These are phyloP conservation scores for Amanita brunnescens DNA, from an alignment of 768 basidiomycete species.

Conservation along the genomic window DNA sequence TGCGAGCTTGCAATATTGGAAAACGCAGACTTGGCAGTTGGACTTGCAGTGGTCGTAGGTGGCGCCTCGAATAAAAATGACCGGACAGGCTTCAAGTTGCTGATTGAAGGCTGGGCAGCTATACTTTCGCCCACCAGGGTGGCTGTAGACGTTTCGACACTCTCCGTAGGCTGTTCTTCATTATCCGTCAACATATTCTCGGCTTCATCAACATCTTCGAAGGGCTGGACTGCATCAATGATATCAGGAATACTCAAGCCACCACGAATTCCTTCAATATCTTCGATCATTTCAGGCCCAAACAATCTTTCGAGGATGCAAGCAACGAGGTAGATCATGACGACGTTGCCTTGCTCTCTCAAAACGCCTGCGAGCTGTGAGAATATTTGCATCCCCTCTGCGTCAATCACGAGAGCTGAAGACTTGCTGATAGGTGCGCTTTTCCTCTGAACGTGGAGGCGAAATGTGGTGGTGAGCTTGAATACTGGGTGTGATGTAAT, in stretches of 20 bases:
- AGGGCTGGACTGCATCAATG: slow-evolving; percentile 50
- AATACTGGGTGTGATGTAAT: slow-evolving; percentile 71
- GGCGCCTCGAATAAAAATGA: neutral
- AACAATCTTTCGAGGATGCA: slow-evolving; percentile 87
- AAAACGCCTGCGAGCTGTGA: slow-evolving; percentile 52
- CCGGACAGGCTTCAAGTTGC: neutral
- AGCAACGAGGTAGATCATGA: slow-evolving; percentile 83
- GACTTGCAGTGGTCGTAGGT: neutral
- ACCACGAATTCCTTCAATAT: slow-evolving; percentile 59
- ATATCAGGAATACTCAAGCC: slow-evolving; percentile 50
- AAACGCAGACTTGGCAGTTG: slow-evolving; percentile 22
- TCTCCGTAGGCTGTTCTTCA: slow-evolving; percentile 16
- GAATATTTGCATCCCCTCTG: slow-evolving; percentile 61
- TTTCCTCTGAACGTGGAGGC: slow-evolving; percentile 68
- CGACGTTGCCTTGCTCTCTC: slow-evolving; percentile 51
- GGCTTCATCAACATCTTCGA: slow-evolving; percentile 16
- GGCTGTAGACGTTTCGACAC: neutral
- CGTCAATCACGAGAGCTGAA: slow-evolving; percentile 55
- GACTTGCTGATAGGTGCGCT: slow-evolving; percentile 68
- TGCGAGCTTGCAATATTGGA: slow-evolving; percentile 28
- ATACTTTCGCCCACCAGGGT: neutral
- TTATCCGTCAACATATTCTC: slow-evolving; percentile 17
- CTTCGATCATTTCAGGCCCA: slow-evolving; percentile 68
- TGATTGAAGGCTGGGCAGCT: neutral
- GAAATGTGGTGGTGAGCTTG: slow-evolving; percentile 74